Conservation (phyloP, 306 rosid species). For the Dryas drummondii region DNA sequence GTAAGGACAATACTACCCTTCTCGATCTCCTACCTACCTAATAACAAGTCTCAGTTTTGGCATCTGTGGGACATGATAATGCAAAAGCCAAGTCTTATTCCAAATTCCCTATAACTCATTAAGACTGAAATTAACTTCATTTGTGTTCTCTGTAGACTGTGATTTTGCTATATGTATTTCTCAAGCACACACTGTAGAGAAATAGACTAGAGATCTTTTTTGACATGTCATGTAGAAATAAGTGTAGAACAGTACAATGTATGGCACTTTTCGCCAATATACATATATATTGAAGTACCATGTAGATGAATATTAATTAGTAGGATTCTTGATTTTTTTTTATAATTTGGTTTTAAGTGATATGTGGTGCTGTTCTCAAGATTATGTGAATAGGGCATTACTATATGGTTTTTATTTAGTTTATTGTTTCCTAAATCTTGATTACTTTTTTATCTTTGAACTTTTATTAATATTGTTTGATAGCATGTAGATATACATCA, state of each 20-base stretch:
- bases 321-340: neutral
- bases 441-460: no score
- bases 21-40: neutral
- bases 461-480: no score
- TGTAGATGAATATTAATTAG: no score
- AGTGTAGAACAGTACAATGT: no score
- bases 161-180: neutral
- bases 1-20: constrained; percentile 12
- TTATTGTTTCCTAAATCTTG: no score
- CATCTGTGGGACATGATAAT: neutral
- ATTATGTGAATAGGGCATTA: neutral
- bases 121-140: neutral
- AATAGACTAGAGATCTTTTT: no score
- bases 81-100: neutral
- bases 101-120: neutral
- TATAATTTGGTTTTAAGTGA: neutral
- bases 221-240: no score
- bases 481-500: no score
- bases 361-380: no score
- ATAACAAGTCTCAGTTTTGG: neutral
- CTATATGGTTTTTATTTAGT: neutral
- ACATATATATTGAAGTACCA: no score
- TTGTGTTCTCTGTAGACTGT: neutral
- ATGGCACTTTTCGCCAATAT: no score
- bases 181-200: neutral